Conservation (phyloP, 2,329 filamentous ascomycete species). For the Botrytis paeoniae region DNA sequence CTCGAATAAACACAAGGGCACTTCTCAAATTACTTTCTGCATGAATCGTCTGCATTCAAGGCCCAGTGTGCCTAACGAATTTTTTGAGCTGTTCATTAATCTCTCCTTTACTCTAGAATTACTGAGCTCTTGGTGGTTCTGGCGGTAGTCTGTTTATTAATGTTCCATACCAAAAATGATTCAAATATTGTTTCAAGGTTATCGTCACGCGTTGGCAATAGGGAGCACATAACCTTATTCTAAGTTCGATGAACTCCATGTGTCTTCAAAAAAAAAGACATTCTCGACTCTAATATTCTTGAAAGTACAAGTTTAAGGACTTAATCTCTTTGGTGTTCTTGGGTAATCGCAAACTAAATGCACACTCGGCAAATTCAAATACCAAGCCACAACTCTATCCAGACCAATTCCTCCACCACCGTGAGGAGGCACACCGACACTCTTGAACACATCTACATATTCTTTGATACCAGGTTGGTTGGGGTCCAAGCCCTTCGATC, state of each 20-base stretch:
- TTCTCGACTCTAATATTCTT: background rate
- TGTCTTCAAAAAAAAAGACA: background rate
- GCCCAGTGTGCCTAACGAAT: background rate
- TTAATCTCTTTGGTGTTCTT: constrained; percentile 57
- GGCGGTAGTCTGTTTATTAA: background rate
- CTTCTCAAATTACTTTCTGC: background rate
- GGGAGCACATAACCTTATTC: background rate
- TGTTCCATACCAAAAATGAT: background rate
- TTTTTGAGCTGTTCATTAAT: background rate
- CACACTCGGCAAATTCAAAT: constrained; percentile 56
- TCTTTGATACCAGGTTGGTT: constrained; percentile 74
- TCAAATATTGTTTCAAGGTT: background rate
- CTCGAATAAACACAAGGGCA: background rate
- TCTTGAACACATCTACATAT: constrained; percentile 77
- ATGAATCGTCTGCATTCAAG: background rate
- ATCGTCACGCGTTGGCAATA: background rate
- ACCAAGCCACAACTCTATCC: constrained; percentile 76
- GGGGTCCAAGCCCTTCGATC: constrained; percentile 77
- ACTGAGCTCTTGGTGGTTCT: background rate
- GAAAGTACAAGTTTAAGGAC: constrained; percentile 42
- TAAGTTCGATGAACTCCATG: background rate
- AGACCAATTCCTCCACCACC: constrained; percentile 87
- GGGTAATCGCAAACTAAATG: constrained; percentile 58
- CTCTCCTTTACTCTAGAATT: background rate
- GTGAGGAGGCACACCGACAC: constrained; percentile 84